Evolutionary conservation across 352 stramenopile species (phyloP), one percentile per base, ranked within the genome.

Genomic region (Pythium vanterpoolii): DNA sequence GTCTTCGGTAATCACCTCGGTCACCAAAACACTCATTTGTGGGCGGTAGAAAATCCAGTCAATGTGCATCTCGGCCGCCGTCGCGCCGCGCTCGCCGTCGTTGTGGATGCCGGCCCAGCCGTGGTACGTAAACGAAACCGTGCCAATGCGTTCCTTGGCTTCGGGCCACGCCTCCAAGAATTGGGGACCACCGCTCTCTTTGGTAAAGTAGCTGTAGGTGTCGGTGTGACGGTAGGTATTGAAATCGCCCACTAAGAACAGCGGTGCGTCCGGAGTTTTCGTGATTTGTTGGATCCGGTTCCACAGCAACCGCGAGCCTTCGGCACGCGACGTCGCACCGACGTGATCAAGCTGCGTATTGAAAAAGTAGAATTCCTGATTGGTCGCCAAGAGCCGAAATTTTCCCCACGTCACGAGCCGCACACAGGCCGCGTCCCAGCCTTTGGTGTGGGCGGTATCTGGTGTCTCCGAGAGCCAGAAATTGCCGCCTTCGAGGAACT

Each of bases 11-110:
- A 95, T 90, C 26, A 95, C 83, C 59, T 93, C 77, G 7, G 82
- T 90, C 27, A 73, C 68, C 4, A 93, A 55, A 43, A 95, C 86
- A 19, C 64, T 77, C 80, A 93, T 90, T 36, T 79, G 53, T 38
- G 86, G 86, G 8, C 83, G 83, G 58, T 83, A 93, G 56, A 95
- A 90, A 65, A 95, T 92, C 86, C 86, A 95, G 61, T 95, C 86
- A 60, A 95, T 95, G 68, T 95, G 86, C 69, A 92, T 91, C 27
- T 81, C 78, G 14, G 79, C 86, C 5, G 73, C 71, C 39, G 87
- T 72, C 6, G 82, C 76, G 31, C 60, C 76, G 34, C 83, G 80
- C 57, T 93, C 83, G 50, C 78, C 79, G 55, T 93, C 79, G 57
- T 95, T 91, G 58, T 91, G 73, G 26, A 91, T 71, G n/a, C 86